A percentile compares a stretch with the other conserved stretches of the same genome.
phyloP scores from a whole-genome alignment of 371 early-diverging fungal genomes.

The Mortierella sp. region DNA sequence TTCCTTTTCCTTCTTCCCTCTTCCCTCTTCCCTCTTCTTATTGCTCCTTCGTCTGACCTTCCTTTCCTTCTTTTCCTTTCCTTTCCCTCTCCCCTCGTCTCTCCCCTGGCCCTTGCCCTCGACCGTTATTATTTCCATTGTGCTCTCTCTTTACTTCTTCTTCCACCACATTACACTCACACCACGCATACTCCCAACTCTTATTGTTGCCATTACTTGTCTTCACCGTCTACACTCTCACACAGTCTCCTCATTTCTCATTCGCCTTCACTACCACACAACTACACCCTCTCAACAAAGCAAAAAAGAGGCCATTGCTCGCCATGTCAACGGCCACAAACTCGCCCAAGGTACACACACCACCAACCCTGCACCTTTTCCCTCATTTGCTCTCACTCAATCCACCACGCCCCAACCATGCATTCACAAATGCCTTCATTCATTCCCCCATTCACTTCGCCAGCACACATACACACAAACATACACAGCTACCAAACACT shows the following conservation, averaged over 20 bases:
- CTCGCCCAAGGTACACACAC: neutral
- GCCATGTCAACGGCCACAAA: constrained; percentile 6
- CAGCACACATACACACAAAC: constrained; percentile 4
- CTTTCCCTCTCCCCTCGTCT: neutral
- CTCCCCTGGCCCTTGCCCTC: neutral
- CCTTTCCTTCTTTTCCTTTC: neutral
- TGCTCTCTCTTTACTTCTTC: neutral
- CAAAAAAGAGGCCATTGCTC: constrained; percentile 8
- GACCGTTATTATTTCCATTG: constrained; percentile 4
- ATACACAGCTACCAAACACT: neutral
- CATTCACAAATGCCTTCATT: neutral
- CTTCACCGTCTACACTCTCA: neutral
- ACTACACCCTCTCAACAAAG: neutral
- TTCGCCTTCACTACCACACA: neutral
- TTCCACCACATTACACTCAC: neutral
- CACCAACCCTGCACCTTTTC: neutral
- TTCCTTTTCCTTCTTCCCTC: neutral
- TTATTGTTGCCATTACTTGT: too few species aligned
- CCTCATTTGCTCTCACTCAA: neutral
- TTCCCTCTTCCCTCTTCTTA: neutral
- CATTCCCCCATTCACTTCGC: neutral
- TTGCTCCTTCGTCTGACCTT: neutral
- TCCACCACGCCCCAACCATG: neutral
- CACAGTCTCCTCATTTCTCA: neutral
- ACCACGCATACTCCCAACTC: neutral